These are phyloP conservation scores for Penicillium coffeae DNA, from an alignment of 495 filamentous ascomycete genomes.

Conservation along the genomic window DNA sequence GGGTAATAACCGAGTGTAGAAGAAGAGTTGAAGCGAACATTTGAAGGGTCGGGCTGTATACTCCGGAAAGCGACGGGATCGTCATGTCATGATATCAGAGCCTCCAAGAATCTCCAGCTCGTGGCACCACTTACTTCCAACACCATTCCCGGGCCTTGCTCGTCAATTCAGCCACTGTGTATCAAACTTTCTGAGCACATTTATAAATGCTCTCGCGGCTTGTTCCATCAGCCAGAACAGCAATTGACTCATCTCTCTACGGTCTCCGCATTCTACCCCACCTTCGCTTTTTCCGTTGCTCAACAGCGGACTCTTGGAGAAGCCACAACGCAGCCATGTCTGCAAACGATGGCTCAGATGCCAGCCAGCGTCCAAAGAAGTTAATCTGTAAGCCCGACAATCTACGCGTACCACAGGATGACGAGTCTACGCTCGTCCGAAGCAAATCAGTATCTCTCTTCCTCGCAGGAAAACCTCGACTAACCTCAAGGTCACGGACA, in stretches of 20 bases:
- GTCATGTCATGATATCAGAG: neutral
- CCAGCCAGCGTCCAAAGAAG: slow-evolving; percentile 36
- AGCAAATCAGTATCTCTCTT: neutral
- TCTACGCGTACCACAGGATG: neutral
- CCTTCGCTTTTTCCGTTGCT: slow-evolving; percentile 12
- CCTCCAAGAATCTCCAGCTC: neutral
- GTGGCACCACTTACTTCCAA: neutral
- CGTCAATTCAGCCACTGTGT: neutral
- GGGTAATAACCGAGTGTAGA: no score
- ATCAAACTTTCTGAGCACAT: neutral
- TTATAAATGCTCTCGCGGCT: slow-evolving; percentile 2
- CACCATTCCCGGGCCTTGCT: neutral
- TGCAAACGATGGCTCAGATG: slow-evolving; percentile 9
- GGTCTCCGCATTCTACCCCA: slow-evolving; percentile 16
- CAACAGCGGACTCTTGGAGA: neutral
- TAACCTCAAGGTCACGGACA: slow-evolving; percentile 17
- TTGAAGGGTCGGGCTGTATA: neutral
- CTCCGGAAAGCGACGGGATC: neutral
- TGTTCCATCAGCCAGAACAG: neutral
- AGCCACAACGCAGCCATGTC: slow-evolving; percentile 10
- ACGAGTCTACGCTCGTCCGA: neutral
- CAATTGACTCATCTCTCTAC: slow-evolving; percentile 20
- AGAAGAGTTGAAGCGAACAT: no score
- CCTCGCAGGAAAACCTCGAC: slow-evolving; percentile 11
- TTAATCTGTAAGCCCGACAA: slow-evolving; percentile 35